These are phyloP conservation scores for Xylariomycetidae sp. DNA, from an alignment of 2,329 filamentous ascomycete species.

Conservation along the genomic window DNA sequence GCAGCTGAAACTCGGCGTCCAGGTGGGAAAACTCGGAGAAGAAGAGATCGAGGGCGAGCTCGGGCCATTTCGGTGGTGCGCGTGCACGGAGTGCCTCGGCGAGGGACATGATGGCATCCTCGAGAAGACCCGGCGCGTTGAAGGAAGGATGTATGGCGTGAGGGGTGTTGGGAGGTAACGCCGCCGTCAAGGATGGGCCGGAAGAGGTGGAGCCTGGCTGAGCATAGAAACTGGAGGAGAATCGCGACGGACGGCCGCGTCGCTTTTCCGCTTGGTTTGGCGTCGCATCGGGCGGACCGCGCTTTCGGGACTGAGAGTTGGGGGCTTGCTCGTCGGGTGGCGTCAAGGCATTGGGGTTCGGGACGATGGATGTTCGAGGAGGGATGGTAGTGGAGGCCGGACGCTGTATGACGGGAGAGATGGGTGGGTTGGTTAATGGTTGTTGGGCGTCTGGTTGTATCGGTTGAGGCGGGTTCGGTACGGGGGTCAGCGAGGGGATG, in stretches of 20 bases:
- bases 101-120: slow-evolving; percentile 32
- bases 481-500: slow-evolving; percentile 15
- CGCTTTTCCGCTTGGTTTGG: slow-evolving; percentile 19
- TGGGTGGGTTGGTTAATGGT: slow-evolving; percentile 16
- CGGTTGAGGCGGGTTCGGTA: slow-evolving; percentile 13
- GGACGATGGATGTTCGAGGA: slow-evolving; percentile 32
- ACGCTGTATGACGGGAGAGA: slow-evolving; percentile 22
- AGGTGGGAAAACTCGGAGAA: slow-evolving; percentile 53
- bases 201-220: slow-evolving; percentile 16
- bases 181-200: background rate
- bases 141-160: slow-evolving; percentile 18
- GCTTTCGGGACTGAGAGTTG: slow-evolving; percentile 34
- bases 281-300: slow-evolving; percentile 17
- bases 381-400: slow-evolving; percentile 31
- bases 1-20: slow-evolving; percentile 52
- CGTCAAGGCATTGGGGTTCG: slow-evolving; percentile 41
- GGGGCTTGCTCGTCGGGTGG: slow-evolving; percentile 47
- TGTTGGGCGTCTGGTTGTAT: slow-evolving; percentile 14
- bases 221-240: slow-evolving; percentile 26
- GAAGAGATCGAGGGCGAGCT: slow-evolving; percentile 53
- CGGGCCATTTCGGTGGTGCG: slow-evolving; percentile 43
- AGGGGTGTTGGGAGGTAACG: too few relatives aligned
- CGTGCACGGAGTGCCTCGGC: slow-evolving; percentile 36
- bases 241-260: slow-evolving; percentile 28
- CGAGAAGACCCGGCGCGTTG: slow-evolving; percentile 20